Base-by-base conservation (phyloP, 2,329 filamentous ascomycete genomes). In the Sporothrix sp. region DNA sequence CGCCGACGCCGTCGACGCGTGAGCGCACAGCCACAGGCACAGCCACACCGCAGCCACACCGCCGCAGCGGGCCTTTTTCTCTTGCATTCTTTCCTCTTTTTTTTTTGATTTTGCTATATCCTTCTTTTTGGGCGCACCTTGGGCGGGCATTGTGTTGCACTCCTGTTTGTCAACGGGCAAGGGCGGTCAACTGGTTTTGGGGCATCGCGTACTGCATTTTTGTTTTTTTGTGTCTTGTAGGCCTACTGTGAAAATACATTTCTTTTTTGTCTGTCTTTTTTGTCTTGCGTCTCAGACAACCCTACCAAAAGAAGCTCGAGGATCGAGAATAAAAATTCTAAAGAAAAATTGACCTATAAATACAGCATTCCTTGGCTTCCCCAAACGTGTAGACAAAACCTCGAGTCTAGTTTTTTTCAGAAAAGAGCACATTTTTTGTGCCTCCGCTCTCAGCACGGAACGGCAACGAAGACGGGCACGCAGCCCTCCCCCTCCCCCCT, bases 351-450 rank as follows among this genome's bases (percentile, higher is more conserved):
- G 18, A 39, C 27, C 3, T 48, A 33, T 27, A 33, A 20, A 20
- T n/a, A n/a, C n/a, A n/a, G n/a, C n/a, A n/a, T n/a, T n/a, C n/a
- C n/a, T n/a, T n/a, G n/a, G n/a, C n/a, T n/a, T n/a, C n/a, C n/a
- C 23, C 7, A 23, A 38, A 23, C 5, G 18, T 11, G 10, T 10
- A 10, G 9, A 39, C 13, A 8, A 44, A 33, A 44, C 30, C 43
- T 45, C 18, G 28, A 35, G 20, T 45, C 43, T 35, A 45, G 20
- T 45, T 35, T 23, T 21, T 28, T n/a, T n/a, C 43, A 45, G 35
- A 45, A 45, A 25, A n/a, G 39, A 16, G 30, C 30, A 7, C 23
- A 35, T 25, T 16, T 45, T 45, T 36, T 18, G 11, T 23, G 20
- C 10, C 13, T 45, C 33, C 21, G 42, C 18, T 35, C 35, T 16